A percentile compares a stretch with the other conserved stretches of the same genome.
Evolutionary conservation across 805 yeast species (phyloP).

Genomic region (Ogataea pini): DNA sequence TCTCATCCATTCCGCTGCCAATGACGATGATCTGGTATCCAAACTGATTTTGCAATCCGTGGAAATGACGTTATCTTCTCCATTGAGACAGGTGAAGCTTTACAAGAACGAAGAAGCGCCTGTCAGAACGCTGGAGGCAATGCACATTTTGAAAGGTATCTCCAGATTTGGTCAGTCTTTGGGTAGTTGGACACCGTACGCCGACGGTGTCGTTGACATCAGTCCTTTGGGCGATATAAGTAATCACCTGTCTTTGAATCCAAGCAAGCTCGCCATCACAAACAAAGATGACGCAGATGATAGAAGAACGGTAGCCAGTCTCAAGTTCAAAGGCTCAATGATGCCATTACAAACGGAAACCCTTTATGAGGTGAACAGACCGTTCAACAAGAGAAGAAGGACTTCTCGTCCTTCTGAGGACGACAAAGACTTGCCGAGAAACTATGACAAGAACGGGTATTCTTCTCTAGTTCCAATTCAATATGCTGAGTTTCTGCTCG

Average conservation of each 20-base stretch:
- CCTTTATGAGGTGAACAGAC: slow-evolving; percentile 41
- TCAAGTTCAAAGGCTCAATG: slow-evolving; percentile 61
- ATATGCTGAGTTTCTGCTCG: slow-evolving; percentile 46
- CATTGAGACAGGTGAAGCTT: slow-evolving; percentile 45
- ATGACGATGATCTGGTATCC: slow-evolving; percentile 45
- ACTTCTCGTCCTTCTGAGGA: slow-evolving; percentile 8
- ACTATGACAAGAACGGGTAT: slow-evolving; percentile 37
- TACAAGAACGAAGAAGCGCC: slow-evolving; percentile 38
- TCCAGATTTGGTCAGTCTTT: slow-evolving; percentile 61
- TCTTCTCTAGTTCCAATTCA: slow-evolving; percentile 62
- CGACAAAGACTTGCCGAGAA: slow-evolving; percentile 10
- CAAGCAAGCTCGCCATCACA: slow-evolving; percentile 24
- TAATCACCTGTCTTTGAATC: slow-evolving; percentile 42
- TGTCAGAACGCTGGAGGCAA: slow-evolving; percentile 51
- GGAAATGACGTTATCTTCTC: slow-evolving; percentile 50
- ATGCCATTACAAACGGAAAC: slow-evolving; percentile 38
- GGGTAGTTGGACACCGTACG: slow-evolving; percentile 76
- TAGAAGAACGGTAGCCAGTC: slow-evolving; percentile 47
- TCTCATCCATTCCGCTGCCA: slow-evolving; percentile 52
- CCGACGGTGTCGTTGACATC: slow-evolving; percentile 63
- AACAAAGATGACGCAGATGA: slow-evolving; percentile 13
- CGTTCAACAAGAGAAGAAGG: slow-evolving; percentile 26
- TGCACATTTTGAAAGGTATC: slow-evolving; percentile 59
- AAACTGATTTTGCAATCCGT: slow-evolving; percentile 61
- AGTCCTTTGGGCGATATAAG: slow-evolving; percentile 55